Percentiles rank a stretch among this genome's conserved stretches.
These are phyloP conservation scores for Petrea volubilis DNA, from an alignment of 257 asterid species.

Conservation along the genomic window DNA sequence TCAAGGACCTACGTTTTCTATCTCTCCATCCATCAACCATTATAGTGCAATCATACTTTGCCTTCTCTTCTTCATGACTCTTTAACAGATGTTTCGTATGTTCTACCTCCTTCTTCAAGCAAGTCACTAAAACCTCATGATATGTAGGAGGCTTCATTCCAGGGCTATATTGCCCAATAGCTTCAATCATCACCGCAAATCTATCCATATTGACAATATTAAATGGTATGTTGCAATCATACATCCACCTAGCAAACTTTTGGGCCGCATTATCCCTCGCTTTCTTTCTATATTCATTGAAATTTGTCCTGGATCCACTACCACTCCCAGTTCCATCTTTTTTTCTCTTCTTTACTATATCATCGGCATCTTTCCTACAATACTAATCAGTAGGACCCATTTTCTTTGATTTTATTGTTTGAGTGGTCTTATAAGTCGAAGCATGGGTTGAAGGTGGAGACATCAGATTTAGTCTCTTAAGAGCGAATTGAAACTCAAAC, in stretches of 20 bases:
- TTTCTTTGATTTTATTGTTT: neutral
- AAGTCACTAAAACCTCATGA: too few species aligned
- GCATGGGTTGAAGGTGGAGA: neutral
- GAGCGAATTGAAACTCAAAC: neutral
- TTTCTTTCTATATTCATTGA: too few species aligned
- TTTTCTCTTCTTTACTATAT: neutral
- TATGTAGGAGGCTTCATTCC: too few species aligned
- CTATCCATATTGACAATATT: neutral
- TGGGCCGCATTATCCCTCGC: too few species aligned
- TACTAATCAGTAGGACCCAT: neutral
- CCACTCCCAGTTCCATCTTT: neutral
- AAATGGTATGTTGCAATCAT: neutral
- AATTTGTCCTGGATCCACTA: too few species aligned
- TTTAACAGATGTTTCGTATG: too few species aligned
- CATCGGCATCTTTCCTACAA: neutral
- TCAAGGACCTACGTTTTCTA: neutral
- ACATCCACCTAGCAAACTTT: too few species aligned
- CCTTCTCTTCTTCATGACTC: neutral
- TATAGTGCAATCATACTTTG: neutral
- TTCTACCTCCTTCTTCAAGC: too few species aligned
- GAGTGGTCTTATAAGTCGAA: too few species aligned
- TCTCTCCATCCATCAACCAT: neutral
- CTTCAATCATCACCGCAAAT: neutral
- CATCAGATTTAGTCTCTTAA: neutral
- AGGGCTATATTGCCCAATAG: neutral